phyloP scores from a whole-genome alignment of 73 alveolate genomes.

The Durusdinium trenchii region DNA sequence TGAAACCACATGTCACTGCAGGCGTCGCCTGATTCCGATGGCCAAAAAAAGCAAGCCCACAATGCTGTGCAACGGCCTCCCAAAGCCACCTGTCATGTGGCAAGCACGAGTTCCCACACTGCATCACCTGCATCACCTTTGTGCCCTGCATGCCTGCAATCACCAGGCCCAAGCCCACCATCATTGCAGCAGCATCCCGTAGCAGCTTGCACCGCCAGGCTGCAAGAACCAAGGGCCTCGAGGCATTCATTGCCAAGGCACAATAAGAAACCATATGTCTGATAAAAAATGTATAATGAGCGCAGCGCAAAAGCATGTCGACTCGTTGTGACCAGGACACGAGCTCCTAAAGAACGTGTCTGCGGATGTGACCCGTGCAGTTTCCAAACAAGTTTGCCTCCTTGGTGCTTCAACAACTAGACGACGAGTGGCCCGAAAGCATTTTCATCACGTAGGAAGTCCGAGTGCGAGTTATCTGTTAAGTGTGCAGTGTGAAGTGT shows the following conservation, averaged over 20 bases:
- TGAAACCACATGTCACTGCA: no score
- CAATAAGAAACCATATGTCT: not conserved
- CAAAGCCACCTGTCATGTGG: not conserved
- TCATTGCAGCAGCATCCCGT: constrained; percentile 14
- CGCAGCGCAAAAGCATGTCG: not conserved
- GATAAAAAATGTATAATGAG: not conserved
- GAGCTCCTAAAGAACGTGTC: constrained; percentile 32
- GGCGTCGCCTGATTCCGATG: not conserved
- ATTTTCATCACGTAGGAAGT: no score
- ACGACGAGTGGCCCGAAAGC: no score
- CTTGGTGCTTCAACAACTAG: no score
- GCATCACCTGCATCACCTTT: not conserved
- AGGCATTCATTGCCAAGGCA: not conserved
- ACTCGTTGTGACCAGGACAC: constrained; percentile 7
- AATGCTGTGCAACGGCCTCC: not conserved
- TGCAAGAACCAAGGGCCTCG: constrained; percentile 52
- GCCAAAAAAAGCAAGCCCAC: not conserved
- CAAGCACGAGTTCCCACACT: no score
- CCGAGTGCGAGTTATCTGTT: no score
- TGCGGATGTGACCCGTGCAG: no score
- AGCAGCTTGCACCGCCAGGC: constrained; percentile 64
- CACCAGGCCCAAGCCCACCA: constrained; percentile 21
- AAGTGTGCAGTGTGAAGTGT: no score
- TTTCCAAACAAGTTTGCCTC: no score
- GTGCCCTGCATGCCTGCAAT: not conserved